phyloP scores from a whole-genome alignment of 2,329 filamentous ascomycete species.

The Phyllosticta paracitricarpa region DNA sequence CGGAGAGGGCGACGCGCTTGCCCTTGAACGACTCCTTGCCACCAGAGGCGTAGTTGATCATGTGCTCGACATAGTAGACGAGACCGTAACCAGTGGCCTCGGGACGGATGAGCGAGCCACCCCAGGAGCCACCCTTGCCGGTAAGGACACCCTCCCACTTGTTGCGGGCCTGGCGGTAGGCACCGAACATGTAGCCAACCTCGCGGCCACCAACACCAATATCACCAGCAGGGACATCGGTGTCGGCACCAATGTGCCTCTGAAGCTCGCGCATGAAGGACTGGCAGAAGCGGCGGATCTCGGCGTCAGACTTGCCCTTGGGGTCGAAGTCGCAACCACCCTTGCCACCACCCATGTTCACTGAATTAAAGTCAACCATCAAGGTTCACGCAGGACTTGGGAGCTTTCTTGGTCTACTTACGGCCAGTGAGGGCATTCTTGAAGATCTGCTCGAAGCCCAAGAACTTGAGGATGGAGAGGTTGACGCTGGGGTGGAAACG shows the following conservation, averaged over 20 bases:
- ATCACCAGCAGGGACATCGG: conserved; percentile 92
- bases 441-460: conserved; percentile 99
- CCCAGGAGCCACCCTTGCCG: conserved; percentile 89
- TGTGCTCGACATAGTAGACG: conserved; percentile 92
- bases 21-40: conserved; percentile 77
- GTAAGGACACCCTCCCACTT: conserved; percentile 94
- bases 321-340: conserved; percentile 97
- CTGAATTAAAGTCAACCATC: conserved; percentile 28
- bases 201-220: conserved; percentile 90
- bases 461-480: conserved; percentile 75
- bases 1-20: conserved; percentile 92
- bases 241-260: conserved; percentile 93
- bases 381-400: too few species aligned
- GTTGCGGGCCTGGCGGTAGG: conserved; percentile 82
- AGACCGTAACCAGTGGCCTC: conserved; percentile 96
- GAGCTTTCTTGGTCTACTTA: conserved; percentile 37
- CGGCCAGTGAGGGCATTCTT: conserved; percentile 96
- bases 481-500: conserved; percentile 88
- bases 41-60: conserved; percentile 74
- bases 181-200: conserved; percentile 89
- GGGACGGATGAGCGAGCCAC: conserved; percentile 85
- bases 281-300: conserved; percentile 95
- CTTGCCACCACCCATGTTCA: conserved; percentile 95
- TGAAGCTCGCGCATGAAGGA: conserved; percentile 92
- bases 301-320: conserved; percentile 94